phyloP scores from a whole-genome alignment of 2,329 filamentous ascomycete genomes.

The Ascochyta viciae-villosae region DNA sequence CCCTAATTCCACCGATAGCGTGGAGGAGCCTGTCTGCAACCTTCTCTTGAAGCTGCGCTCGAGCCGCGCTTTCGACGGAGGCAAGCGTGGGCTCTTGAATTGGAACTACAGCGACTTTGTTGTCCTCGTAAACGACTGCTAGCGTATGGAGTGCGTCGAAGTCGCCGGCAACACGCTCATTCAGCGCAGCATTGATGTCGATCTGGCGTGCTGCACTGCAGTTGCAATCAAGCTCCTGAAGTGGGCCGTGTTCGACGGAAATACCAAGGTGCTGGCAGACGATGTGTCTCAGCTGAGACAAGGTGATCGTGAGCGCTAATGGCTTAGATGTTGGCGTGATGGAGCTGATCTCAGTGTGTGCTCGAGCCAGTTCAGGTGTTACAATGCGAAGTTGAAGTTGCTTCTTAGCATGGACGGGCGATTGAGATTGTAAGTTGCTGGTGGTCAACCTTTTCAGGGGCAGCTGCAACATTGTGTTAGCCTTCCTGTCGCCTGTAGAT shows the following conservation, averaged over 20 bases:
- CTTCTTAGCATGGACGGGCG: neutral
- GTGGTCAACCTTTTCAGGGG: neutral
- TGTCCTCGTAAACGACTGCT: conserved; percentile 32
- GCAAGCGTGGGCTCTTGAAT: conserved; percentile 10
- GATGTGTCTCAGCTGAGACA: conserved; percentile 29
- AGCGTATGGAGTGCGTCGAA: conserved; percentile 13
- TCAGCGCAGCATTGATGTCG: conserved; percentile 15
- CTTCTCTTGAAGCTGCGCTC: neutral
- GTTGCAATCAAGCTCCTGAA: conserved; percentile 32
- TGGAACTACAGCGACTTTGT: conserved; percentile 19
- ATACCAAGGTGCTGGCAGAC: conserved; percentile 31
- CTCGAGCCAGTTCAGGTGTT: conserved; percentile 30
- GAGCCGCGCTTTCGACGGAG: neutral
- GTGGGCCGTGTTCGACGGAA: conserved; percentile 2
- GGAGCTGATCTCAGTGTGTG: conserved; percentile 13
- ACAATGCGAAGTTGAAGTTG: conserved; percentile 33
- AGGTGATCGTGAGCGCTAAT: conserved; percentile 14
- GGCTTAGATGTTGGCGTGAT: conserved; percentile 21
- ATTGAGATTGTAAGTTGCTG: neutral
- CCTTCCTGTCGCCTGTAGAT: neutral
- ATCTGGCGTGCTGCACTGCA: conserved; percentile 36
- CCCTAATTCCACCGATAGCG: conserved; percentile 7
- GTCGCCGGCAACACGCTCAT: neutral
- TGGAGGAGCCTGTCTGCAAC: neutral
- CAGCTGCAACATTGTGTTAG: neutral